These are phyloP conservation scores for Moesziomyces globuligerus DNA, from an alignment of 1,284 basidiomycete species.

Conservation along the genomic window DNA sequence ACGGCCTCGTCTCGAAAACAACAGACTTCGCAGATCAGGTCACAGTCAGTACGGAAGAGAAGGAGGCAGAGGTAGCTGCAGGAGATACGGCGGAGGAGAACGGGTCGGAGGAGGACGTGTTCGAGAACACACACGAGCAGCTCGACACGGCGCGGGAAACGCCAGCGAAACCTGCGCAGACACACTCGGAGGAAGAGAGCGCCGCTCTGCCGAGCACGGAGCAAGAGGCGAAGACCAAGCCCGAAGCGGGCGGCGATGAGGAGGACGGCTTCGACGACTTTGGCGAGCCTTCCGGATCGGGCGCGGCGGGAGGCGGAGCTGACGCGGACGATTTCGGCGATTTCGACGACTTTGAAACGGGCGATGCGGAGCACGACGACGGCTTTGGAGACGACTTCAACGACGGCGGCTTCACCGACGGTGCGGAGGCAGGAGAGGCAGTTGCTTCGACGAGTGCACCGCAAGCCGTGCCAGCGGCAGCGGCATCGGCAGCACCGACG, in stretches of 20 bases:
- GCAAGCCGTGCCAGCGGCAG: constrained; percentile 1
- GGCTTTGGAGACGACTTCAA: constrained; percentile 28
- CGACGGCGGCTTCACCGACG: constrained; percentile 17
- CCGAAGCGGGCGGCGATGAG: constrained; percentile 1
- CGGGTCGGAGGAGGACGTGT: background rate
- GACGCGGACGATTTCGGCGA: constrained; percentile 46
- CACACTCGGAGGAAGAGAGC: background rate
- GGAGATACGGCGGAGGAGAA: background rate
- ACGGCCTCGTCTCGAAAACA: background rate
- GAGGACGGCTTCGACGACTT: constrained; percentile 50
- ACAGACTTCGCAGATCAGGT: background rate
- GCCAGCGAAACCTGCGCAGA: constrained; percentile 12
- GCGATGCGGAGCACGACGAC: constrained; percentile 23
- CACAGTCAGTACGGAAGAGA: background rate
- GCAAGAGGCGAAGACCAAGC: constrained; percentile 1
- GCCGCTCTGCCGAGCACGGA: constrained; percentile 2
- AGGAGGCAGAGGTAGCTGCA: background rate
- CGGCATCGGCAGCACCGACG: constrained; percentile 8
- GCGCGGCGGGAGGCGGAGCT: constrained; percentile 6
- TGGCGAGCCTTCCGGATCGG: constrained; percentile 20
- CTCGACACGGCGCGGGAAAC: constrained; percentile 10
- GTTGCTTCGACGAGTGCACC: background rate
- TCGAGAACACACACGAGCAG: constrained; percentile 2
- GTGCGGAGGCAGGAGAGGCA: background rate
- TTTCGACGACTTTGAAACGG: constrained; percentile 50